Conservation (phyloP, 2,329 filamentous ascomycete genomes). For the Gyromitra esculenta region DNA sequence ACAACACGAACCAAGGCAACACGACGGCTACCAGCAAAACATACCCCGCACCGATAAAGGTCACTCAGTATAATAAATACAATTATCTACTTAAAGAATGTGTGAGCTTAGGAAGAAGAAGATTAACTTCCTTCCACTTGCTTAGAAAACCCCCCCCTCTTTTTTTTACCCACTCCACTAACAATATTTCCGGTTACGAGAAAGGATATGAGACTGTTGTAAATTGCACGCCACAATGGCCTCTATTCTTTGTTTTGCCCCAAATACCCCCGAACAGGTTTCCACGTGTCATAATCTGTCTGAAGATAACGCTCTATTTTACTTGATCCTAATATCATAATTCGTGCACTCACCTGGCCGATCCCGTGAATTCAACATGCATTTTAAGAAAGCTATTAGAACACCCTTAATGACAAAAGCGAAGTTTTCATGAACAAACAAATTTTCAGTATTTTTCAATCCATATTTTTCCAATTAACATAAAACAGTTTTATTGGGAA, state of each 20-base stretch:
- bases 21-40: too few species aligned
- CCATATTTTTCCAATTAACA: conserved; percentile 16
- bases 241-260: neutral
- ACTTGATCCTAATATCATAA: neutral
- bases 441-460: neutral
- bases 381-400: neutral
- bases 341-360: neutral
- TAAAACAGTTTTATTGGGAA: conserved; percentile 31
- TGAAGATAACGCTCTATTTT: neutral
- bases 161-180: too few species aligned
- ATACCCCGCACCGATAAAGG: too few species aligned
- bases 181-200: too few species aligned
- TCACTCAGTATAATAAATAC: too few species aligned
- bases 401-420: neutral
- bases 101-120: too few species aligned
- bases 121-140: too few species aligned
- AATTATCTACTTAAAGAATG: too few species aligned
- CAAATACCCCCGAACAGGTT: neutral
- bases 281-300: neutral
- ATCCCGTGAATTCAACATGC: neutral
- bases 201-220: too few species aligned
- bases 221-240: neutral
- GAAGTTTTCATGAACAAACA: neutral
- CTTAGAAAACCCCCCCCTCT: too few species aligned
- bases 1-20: too few species aligned